A percentile compares a stretch with the other conserved stretches of the same genome.
Evolutionary conservation across 306 rosid species (phyloP).

Genomic region (Cucurbita argyrosperma): DNA sequence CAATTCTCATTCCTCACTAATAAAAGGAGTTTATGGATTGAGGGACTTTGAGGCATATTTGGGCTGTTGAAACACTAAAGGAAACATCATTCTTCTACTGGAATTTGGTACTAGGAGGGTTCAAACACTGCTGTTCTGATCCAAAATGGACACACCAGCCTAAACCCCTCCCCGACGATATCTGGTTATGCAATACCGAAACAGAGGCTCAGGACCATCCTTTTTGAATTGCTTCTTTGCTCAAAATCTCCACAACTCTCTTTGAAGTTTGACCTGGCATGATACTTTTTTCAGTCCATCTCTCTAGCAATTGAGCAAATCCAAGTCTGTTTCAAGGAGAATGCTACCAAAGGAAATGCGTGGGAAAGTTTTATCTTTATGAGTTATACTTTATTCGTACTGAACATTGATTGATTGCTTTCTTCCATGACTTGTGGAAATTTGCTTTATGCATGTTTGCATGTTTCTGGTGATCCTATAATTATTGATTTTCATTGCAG

Average conservation of each 20-base stretch:
- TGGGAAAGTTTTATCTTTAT: neutral
- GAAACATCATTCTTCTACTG: too few species aligned
- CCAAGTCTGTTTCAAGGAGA: neutral
- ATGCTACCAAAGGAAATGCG: neutral
- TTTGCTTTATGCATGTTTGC: neutral
- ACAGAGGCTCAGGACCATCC: neutral
- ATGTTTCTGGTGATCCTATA: neutral
- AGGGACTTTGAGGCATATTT: too few species aligned
- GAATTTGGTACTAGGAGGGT: neutral
- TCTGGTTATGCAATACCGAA: neutral
- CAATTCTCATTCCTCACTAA: too few species aligned
- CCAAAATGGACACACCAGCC: neutral
- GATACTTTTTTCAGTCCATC: neutral
- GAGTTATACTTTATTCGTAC: neutral
- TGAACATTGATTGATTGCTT: neutral
- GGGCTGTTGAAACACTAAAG: too few species aligned
- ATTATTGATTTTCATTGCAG: constrained; percentile 21
- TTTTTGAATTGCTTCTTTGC: neutral
- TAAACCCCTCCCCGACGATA: neutral
- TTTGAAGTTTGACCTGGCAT: neutral
- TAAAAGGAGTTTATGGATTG: too few species aligned
- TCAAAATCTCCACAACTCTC: neutral
- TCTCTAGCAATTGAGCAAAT: neutral
- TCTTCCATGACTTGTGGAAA: neutral
- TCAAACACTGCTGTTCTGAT: neutral